Conservation (phyloP, 2,329 filamentous ascomycete species). For the Chaetomiaceae sp. region DNA sequence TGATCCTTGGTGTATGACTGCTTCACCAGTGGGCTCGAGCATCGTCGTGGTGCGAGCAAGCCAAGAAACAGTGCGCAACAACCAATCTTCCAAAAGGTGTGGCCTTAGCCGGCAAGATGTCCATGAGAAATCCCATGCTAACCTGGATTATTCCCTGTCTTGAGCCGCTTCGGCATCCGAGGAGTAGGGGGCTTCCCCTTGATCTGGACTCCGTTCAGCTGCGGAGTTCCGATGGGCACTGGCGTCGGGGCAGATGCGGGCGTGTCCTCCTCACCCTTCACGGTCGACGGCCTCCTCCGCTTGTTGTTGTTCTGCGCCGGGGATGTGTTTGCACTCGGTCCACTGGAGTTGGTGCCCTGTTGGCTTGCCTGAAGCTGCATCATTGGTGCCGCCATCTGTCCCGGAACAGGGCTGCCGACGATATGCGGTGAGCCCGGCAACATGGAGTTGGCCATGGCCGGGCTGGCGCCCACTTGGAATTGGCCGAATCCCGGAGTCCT, state of each 20-base stretch:
- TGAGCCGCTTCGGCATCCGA: slow-evolving; percentile 51
- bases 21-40: no score
- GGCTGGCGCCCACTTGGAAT: slow-evolving; percentile 57
- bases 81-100: no score
- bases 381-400: slow-evolving; percentile 58
- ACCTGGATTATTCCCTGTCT: slow-evolving; percentile 31
- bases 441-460: slow-evolving; percentile 55
- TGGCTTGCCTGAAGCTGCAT: slow-evolving; percentile 67
- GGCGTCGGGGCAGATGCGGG: slow-evolving; percentile 47
- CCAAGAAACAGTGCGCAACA: no score
- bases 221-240: slow-evolving; percentile 36
- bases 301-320: slow-evolving; percentile 53
- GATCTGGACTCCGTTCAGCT: slow-evolving; percentile 49
- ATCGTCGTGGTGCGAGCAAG: no score
- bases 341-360: slow-evolving; percentile 62
- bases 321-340: slow-evolving; percentile 63
- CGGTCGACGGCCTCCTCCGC: slow-evolving; percentile 52
- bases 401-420: slow-evolving; percentile 55
- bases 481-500: slow-evolving; percentile 53
- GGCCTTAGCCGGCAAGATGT: no score
- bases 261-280: slow-evolving; percentile 55
- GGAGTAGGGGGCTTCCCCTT: slow-evolving; percentile 54
- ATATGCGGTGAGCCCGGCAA: slow-evolving; percentile 59
- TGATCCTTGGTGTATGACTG: no score
- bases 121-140: not conserved